Conservation (phyloP, 2,329 filamentous ascomycete species). For the Colletotrichum nymphaeae region DNA sequence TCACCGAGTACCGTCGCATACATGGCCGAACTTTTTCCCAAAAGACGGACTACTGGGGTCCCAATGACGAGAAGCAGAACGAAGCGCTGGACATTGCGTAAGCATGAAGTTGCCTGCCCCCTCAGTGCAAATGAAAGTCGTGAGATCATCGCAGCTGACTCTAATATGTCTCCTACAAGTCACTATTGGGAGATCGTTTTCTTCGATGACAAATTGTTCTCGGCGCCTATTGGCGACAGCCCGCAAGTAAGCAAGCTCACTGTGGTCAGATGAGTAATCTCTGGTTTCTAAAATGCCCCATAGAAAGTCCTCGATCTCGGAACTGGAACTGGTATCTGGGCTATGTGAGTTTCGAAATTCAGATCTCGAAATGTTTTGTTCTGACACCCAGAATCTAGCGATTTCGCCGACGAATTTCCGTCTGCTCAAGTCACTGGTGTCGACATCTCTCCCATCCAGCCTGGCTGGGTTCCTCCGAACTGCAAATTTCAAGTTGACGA, state of each 20-base stretch:
- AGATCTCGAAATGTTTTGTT: background rate
- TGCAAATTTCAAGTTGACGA: constrained; percentile 63
- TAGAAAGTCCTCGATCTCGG: background rate
- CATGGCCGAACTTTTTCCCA: constrained; percentile 45
- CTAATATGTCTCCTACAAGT: background rate
- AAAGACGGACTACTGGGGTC: constrained; percentile 41
- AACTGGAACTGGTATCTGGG: constrained; percentile 17
- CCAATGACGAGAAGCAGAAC: constrained; percentile 39
- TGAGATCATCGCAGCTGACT: background rate
- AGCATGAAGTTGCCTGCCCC: background rate
- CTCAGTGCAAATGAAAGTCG: too few relatives aligned
- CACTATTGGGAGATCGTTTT: background rate
- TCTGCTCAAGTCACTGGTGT: constrained; percentile 58
- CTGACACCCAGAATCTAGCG: constrained; percentile 50
- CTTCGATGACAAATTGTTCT: background rate
- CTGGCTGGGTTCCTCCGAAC: constrained; percentile 67
- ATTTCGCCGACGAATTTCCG: constrained; percentile 56
- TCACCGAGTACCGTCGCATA: constrained; percentile 46
- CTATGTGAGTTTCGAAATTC: constrained; percentile 17
- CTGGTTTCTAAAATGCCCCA: background rate
- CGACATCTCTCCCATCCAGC: constrained; percentile 69
- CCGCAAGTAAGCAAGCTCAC: background rate
- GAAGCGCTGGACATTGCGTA: constrained; percentile 21
- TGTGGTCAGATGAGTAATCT: background rate
- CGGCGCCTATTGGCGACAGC: background rate